Evolutionary conservation across 805 yeast genomes (phyloP).

Genomic region (Danielozyma ontarioensis): DNA sequence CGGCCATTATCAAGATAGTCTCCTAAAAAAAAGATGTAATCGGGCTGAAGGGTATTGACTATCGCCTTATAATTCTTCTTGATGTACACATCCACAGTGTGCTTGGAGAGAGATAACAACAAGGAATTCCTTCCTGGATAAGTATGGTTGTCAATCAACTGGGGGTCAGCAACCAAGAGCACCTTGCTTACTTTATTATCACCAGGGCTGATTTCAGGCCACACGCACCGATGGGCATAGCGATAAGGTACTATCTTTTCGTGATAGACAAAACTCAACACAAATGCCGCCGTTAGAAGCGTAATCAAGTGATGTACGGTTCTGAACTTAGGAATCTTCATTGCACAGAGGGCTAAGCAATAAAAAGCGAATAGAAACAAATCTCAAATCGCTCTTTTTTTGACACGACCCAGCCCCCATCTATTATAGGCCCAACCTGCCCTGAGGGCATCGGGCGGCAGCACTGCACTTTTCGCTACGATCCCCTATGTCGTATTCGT

Average conservation of each 20-base stretch:
- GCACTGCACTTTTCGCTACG: neutral
- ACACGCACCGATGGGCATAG: slow-evolving; percentile 23
- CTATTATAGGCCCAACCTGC: no score
- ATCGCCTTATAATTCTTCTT: slow-evolving; percentile 32
- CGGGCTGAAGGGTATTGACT: slow-evolving; percentile 27
- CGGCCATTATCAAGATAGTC: slow-evolving; percentile 41
- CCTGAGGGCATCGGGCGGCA: neutral
- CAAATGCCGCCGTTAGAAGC: slow-evolving; percentile 21
- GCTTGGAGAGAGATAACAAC: slow-evolving; percentile 30
- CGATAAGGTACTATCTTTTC: slow-evolving; percentile 27
- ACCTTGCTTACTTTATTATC: slow-evolving; percentile 15
- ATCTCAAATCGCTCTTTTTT: no score
- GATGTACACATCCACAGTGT: slow-evolving; percentile 36
- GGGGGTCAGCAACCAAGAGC: slow-evolving; percentile 40
- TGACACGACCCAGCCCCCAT: no score
- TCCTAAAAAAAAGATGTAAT: slow-evolving; percentile 36
- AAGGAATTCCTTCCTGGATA: slow-evolving; percentile 33
- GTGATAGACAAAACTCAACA: slow-evolving; percentile 23
- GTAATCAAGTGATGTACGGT: slow-evolving; percentile 22
- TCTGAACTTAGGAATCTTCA: slow-evolving; percentile 17
- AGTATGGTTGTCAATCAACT: slow-evolving; percentile 39
- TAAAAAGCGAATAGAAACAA: no score
- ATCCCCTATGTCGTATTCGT: neutral
- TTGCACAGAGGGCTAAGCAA: slow-evolving; percentile 1
- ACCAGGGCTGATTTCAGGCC: slow-evolving; percentile 19